Base-by-base conservation (phyloP, 345 rosid genomes). In the Salix exigua region DNA sequence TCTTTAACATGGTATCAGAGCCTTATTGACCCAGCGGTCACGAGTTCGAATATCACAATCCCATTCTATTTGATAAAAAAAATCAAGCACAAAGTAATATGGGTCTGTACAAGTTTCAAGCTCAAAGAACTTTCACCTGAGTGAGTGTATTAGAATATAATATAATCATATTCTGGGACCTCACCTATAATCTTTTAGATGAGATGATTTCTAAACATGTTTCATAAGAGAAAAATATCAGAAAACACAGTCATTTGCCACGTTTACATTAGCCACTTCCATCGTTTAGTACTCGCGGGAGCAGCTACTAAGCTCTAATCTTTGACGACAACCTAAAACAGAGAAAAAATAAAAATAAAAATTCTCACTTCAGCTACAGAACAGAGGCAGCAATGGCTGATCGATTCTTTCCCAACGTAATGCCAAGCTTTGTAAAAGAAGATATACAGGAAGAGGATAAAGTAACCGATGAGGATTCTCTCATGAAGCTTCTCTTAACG, bases 401-500 rank as follows among this genome's bases (percentile, higher is more conserved):
- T 76, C 88, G 92, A 21, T 91, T 83, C 86, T 89, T 92, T 78
- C 84, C 88, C 53, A 90, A 91, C 58, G 71, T 74, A 61, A 76
- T 90, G 85, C 95, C 95, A 5, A 88, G 79, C 71, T 88, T 85
- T 33, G 87, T 82, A 10, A 51, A 73, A 46, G 97, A 78, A 83
- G 77, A 71, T 71, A 68, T 74, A 19, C 16, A 23, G 33, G 75
- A 30, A 26, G 70, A 4, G 12, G 35, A 46, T 25, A 21, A 28
- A 28, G 67, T 13, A 28, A 65, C 19, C 44, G 4, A 61, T 51
- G 87, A 79, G 48, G 91, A 88, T 74, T 74, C 94, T n/a, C 85
- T 90, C 66, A 62, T 74, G 83, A 86, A 87, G 65, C 89, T 92
- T 44, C 94, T 94, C 65, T 86, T 88, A 33, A 85, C 82, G 90